Evolutionary conservation across 1,139 yeast genomes (phyloP), one percentile per base, ranked within the genome.

Genomic region (Taphrina wiesneri): DNA sequence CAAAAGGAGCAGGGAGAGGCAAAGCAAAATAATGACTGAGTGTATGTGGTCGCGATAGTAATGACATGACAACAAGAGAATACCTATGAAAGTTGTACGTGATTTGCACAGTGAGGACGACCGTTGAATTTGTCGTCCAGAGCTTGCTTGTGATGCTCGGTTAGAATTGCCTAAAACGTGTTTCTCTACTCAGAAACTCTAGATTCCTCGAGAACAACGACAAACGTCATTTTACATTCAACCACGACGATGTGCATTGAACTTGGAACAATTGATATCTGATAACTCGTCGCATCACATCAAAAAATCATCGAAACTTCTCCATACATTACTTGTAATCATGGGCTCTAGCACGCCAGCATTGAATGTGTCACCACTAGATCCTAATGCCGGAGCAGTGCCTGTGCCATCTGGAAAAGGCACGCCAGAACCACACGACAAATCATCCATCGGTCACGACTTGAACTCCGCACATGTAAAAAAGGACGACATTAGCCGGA

Each of bases 311-410:
- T n/a, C n/a, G n/a, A n/a, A n/a, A n/a, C n/a, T n/a, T n/a, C n/a
- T n/a, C n/a, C n/a, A n/a, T n/a, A n/a, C n/a, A n/a, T n/a, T n/a
- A n/a, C n/a, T n/a, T n/a, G n/a, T n/a, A n/a, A n/a, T n/a, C n/a
- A n/a, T 32, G 39, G 13, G 25, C n/a, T 45, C 49, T 5, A 49
- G 54, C 36, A 49, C 54, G 11, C 54, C 54, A 17, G 56, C 30
- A 13, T 9, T 45, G 26, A 52, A 54, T 13, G 39, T 28, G n/a
- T 36, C 59, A 21, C 64, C 64, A 19, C 57, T 60, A 9, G 51
- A 36, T 32, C 64, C 64, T 5, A 30, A 39, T 3, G 64, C 64
- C n/a, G 64, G 64, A 2, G n/a, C 39, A 21, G 64, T 60, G 9
- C 57, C 64, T 25, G 64, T 60, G 21, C 64, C 64, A 7, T 11